phyloP scores from a whole-genome alignment of 2,329 filamentous ascomycete species.

The Fusarium bactridioides region DNA sequence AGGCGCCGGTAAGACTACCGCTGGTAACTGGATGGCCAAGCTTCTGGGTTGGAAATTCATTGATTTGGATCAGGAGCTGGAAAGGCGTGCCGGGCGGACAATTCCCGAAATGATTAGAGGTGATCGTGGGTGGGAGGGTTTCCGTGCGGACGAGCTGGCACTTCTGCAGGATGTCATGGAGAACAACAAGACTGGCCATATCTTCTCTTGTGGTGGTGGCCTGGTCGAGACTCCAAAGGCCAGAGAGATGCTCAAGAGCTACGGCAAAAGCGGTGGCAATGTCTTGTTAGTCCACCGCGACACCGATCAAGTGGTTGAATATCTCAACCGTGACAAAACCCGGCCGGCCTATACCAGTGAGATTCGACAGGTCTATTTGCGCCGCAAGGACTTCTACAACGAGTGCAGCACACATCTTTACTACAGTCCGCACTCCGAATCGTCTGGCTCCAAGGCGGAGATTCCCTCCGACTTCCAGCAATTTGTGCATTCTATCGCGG shows the following conservation, averaged over 20 bases:
- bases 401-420: slow-evolving; percentile 96
- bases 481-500: slow-evolving; percentile 52
- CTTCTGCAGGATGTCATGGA: slow-evolving; percentile 77
- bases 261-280: slow-evolving; percentile 78
- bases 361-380: slow-evolving; percentile 88
- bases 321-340: slow-evolving; percentile 86
- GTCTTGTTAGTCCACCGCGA: slow-evolving; percentile 90
- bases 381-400: slow-evolving; percentile 87
- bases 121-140: slow-evolving; percentile 82
- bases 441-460: slow-evolving; percentile 29
- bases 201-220: slow-evolving; percentile 94
- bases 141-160: slow-evolving; percentile 79
- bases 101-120: slow-evolving; percentile 87
- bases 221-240: slow-evolving; percentile 87
- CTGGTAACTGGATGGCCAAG: slow-evolving; percentile 83
- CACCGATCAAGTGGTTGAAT: slow-evolving; percentile 87
- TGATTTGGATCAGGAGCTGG: slow-evolving; percentile 89
- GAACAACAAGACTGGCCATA: slow-evolving; percentile 76
- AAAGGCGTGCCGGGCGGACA: slow-evolving; percentile 73
- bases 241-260: slow-evolving; percentile 76
- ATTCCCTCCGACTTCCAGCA: slow-evolving; percentile 48
- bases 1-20: slow-evolving; percentile 94
- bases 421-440: slow-evolving; percentile 73
- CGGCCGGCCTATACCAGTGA: slow-evolving; percentile 92
- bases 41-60: slow-evolving; percentile 79